These are phyloP conservation scores for Plasmopara halstedii DNA, from an alignment of 352 stramenopile genomes.

Conservation along the genomic window DNA sequence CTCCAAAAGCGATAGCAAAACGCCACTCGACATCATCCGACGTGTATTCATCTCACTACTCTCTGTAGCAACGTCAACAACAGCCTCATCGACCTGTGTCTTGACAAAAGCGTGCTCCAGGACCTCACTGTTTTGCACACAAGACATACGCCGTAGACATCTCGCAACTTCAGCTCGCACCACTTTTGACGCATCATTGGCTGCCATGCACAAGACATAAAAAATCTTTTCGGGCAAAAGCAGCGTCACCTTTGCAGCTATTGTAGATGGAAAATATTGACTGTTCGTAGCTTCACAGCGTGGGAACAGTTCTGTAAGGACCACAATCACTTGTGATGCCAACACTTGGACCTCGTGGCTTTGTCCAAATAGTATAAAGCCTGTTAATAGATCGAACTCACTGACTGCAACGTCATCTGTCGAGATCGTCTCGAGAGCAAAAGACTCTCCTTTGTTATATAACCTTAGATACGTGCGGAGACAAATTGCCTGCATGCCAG, in stretches of 20 bases:
- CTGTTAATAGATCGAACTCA: constrained; percentile 30
- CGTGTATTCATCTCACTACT: constrained; percentile 32
- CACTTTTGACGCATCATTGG: constrained; percentile 19
- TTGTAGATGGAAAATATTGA: constrained; percentile 17
- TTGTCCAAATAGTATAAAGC: constrained; percentile 26
- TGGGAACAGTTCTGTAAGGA: constrained; percentile 15
- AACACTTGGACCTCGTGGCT: constrained; percentile 23
- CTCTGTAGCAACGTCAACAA: constrained; percentile 28
- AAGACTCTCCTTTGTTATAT: constrained; percentile 24
- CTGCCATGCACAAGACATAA: constrained; percentile 37
- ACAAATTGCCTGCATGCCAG: constrained; percentile 43
- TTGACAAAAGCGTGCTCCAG: constrained; percentile 46
- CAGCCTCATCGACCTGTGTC: constrained; percentile 40
- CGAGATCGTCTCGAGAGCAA: constrained; percentile 3
- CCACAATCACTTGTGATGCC: constrained; percentile 30
- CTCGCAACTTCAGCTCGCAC: constrained; percentile 37
- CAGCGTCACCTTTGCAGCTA: constrained; percentile 1
- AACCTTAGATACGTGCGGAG: constrained; percentile 48
- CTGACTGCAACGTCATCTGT: constrained; percentile 1
- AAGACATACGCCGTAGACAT: constrained; percentile 24
- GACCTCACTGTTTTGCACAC: constrained; percentile 10
- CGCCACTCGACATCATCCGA: constrained; percentile 57
- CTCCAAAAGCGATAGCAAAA: constrained; percentile 52
- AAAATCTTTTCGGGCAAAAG: constrained; percentile 35
- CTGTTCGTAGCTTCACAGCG: constrained; percentile 16